A percentile compares a stretch with the other conserved stretches of the same genome.
Conservation (phyloP, 139 green algal genomes). For the Spirogloea muscicola region DNA sequence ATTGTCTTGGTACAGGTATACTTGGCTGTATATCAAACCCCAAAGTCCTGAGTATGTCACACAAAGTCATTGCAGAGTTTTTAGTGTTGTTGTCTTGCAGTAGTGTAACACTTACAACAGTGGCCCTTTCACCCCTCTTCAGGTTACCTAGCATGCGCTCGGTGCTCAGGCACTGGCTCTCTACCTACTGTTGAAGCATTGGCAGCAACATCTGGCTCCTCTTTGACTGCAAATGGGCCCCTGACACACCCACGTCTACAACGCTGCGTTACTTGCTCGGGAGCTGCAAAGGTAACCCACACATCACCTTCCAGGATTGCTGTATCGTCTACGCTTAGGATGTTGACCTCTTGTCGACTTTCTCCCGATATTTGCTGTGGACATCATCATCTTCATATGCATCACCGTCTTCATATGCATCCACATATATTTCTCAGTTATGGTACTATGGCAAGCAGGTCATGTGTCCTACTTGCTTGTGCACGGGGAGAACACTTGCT, state of each 20-base stretch:
- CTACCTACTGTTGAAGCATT: background rate
- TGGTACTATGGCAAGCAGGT: conserved; percentile 64
- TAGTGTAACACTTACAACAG: background rate
- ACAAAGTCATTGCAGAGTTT: background rate
- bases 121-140: background rate
- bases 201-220: background rate
- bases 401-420: no score
- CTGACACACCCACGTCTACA: background rate
- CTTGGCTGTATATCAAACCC: background rate
- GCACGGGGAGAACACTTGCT: conserved; percentile 85
- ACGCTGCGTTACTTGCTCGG: background rate
- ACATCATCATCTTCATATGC: background rate
- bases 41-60: background rate
- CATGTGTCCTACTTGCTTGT: conserved; percentile 95
- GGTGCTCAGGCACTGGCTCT: background rate
- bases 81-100: background rate
- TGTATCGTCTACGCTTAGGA: no score
- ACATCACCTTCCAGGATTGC: no score
- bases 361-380: background rate
- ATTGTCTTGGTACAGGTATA: conserved; percentile 60
- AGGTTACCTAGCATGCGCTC: background rate
- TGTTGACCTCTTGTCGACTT: background rate
- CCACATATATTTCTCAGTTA: background rate
- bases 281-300: conserved; percentile 2
- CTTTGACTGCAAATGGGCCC: background rate